Evolutionary conservation across 768 basidiomycete species (phyloP), one percentile per base, ranked within the genome.

Genomic region (Tricholoma hemisulphureum): DNA sequence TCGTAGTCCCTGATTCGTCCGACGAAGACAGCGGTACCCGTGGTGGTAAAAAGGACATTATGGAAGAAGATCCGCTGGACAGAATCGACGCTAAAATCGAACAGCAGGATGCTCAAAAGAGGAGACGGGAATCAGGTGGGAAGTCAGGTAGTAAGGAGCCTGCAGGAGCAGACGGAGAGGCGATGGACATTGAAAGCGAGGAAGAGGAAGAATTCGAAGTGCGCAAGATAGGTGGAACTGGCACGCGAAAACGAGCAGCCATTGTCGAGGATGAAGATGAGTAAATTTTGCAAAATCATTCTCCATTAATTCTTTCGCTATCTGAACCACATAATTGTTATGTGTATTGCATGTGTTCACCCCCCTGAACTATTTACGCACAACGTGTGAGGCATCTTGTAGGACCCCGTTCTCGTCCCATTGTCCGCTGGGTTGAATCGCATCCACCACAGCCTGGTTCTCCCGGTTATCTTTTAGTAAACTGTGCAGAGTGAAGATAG

Each of bases 401-500:
- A 88, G 67, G 29, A 83, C 75, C 23, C 85, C 85, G 55, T 80
- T 72, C 62, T 83, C 79, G 57, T 80, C 81, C 79, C 86, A 85
- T 55, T 80, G 75, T 56, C 79, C 77, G 18, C 80, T 73, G 24
- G 87, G 88, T 66, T 86, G 82, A 60, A 94, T 83, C 54, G 83
- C 82, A 57, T 87, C 81, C 48, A 98, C 88, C 39, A 92, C 77
- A 2, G 78, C 80, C 71, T 98, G 93, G 63, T 93, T 97, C 58
- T 88, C 88, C 26, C 71, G 60, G 69, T 97, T 97, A 34, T 80
- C 77, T 61, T 87, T 79, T 56, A 98, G 78, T 10, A 96, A 71
- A 70, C 91, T 92, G 43, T 85, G 84, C 18, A 97, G 77, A 18
- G 93, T 82, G 61, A 97, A 87, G 39, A 98, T 83, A 2, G 95